phyloP scores from a whole-genome alignment of 2,329 filamentous ascomycete species.

The Achaetomium macrosporum region DNA sequence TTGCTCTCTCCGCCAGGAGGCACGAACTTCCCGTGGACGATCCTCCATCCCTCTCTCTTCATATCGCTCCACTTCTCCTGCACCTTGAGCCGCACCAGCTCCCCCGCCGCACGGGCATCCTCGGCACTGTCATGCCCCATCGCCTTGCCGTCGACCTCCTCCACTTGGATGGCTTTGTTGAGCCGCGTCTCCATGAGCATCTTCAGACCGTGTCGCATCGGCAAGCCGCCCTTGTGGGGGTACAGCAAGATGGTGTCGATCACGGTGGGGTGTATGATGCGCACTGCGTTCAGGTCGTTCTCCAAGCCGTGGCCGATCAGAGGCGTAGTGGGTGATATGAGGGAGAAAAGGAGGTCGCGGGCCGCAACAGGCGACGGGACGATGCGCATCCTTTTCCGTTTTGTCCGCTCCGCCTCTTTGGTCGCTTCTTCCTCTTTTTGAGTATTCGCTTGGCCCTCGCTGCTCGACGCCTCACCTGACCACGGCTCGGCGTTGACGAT shows the following conservation, averaged over 20 bases:
- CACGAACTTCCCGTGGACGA: conserved; percentile 43
- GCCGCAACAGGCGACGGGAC: conserved; percentile 70
- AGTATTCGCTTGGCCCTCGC: background rate
- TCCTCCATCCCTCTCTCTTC: conserved; percentile 60
- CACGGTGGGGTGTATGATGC: conserved; percentile 77
- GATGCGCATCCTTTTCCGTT: conserved; percentile 53
- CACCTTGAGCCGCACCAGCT: conserved; percentile 70
- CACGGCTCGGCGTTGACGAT: conserved; percentile 62
- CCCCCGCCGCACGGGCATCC: conserved; percentile 83
- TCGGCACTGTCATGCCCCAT: conserved; percentile 86
- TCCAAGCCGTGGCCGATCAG: conserved; percentile 91
- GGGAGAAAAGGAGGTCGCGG: conserved; percentile 68
- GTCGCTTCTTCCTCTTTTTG: conserved; percentile 10
- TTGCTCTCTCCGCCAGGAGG: conserved; percentile 29
- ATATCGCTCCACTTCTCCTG: conserved; percentile 63
- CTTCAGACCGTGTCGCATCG: conserved; percentile 72
- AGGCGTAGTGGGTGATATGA: conserved; percentile 70
- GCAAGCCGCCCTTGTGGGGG: conserved; percentile 71
- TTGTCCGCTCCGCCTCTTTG: background rate
- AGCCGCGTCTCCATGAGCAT: conserved; percentile 65
- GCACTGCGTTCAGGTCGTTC: conserved; percentile 83
- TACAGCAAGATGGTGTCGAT: conserved; percentile 83
- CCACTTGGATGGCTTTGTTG: conserved; percentile 71
- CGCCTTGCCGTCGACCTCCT: conserved; percentile 41
- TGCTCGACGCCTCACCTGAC: conserved; percentile 19